A percentile compares a stretch with the other conserved stretches of the same genome.
Evolutionary conservation across 257 asterid species (phyloP).

Genomic region (Nicotiana benthamiana): DNA sequence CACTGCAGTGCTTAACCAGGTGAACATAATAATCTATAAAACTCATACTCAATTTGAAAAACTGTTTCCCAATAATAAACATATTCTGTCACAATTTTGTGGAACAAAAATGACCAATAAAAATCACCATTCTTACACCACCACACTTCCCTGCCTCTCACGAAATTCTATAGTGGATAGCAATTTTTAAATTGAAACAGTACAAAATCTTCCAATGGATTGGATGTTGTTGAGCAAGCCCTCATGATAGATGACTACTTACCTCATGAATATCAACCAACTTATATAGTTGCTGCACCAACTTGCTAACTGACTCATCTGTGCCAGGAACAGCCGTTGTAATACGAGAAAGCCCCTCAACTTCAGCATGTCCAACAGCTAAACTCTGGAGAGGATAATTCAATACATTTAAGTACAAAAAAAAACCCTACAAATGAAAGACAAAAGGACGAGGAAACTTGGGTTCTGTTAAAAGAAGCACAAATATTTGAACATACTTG

Average conservation of each 20-base stretch:
- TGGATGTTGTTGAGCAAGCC: background rate
- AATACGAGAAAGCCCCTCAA: conserved; percentile 89
- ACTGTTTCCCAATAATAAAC: background rate
- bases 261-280: conserved; percentile 94
- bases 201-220: background rate
- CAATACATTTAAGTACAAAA: conserved; percentile 9
- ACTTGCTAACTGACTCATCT: conserved; percentile 73
- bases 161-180: background rate
- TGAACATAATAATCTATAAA: no score
- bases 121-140: background rate
- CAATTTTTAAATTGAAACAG: background rate
- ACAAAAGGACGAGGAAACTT: conserved; percentile 5
- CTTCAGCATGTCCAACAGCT: conserved; percentile 97
- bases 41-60: background rate
- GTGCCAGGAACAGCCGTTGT: conserved; percentile 99
- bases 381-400: conserved; percentile 54
- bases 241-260: conserved; percentile 18
- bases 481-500: conserved; percentile 39
- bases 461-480: background rate
- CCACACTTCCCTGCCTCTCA: background rate
- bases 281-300: conserved; percentile 79
- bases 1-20: background rate
- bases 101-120: background rate
- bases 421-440: background rate
- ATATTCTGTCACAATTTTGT: background rate